Base-by-base conservation (phyloP, 345 rosid genomes). In the Melastoma malabathricum region DNA sequence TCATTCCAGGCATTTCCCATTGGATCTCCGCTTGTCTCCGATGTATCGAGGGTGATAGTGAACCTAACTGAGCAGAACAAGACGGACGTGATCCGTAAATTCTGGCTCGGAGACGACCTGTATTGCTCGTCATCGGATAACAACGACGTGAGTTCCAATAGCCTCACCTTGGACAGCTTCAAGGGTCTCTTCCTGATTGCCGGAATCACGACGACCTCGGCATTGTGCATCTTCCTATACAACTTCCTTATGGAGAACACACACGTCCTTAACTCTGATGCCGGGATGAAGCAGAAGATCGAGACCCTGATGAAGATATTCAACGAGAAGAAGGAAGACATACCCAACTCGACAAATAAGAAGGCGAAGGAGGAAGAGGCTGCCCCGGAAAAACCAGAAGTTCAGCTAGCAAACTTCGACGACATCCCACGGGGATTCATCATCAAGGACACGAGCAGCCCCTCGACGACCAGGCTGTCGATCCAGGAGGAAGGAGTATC, bases 141-240 rank as follows among this genome's bases (percentile, higher is more conserved):
- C 43, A 48, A 25, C 39, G 39, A 20, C 20, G 10, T 49, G 15
- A 46, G 9, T 45, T 57, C 54, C 9, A 2, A 18, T 15, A 57
- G 61, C 16, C 61, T 57, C 47, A 6, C 20, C 5, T 31, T 57
- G 46, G 54, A 57, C 34, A 41, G 54, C 44, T 57, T 57, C 39
- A 57, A 10, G 15, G 61, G 61, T 20, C 61, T 57, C 18, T 57
- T 57, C 48, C 20, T 57, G 15, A 48, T 57, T 13, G 46, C 60
- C 18, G 50, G 18, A 23, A 12, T 55, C 19, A 8, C 59, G 13
- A 23, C 59, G 17, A 55, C 59, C 59, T 22, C 48, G 3, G 59
- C 50, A 3, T 49, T 55, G 2, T 1, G 18, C 9, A 55, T 55
- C 3, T 55, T 55, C 59, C 17, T 45, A 43, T 10, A 44, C 43